A percentile compares a stretch with the other conserved stretches of the same genome.
Conservation (phyloP, 73 alveolate genomes). For the Tetrahymena thermophila region DNA sequence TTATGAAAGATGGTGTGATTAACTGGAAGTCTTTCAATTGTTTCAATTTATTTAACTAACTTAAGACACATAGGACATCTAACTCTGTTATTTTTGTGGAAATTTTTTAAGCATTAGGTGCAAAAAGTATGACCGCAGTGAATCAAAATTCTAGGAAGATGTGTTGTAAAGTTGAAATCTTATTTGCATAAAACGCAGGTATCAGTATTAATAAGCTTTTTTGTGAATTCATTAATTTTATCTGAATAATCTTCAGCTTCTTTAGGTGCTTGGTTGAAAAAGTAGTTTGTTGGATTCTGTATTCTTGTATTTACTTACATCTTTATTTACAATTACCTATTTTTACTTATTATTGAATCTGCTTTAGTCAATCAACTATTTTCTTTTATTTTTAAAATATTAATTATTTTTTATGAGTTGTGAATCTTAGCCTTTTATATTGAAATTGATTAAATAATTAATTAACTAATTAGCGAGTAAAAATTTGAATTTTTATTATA, state of each 20-base stretch:
- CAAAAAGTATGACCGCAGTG: slow-evolving; percentile 96
- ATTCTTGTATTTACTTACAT: slow-evolving; percentile 5
- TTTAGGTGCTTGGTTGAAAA: slow-evolving; percentile 24
- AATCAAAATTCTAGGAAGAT: slow-evolving; percentile 84
- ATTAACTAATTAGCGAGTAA: neutral
- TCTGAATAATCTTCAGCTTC: slow-evolving; percentile 29
- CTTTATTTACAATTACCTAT: neutral
- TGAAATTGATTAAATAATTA: neutral
- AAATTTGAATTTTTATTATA: neutral
- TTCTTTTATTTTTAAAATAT: neutral
- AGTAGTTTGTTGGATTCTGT: slow-evolving; percentile 32
- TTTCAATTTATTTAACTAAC: slow-evolving; percentile 82
- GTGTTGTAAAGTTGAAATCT: slow-evolving; percentile 82
- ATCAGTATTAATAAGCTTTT: slow-evolving; percentile 37
- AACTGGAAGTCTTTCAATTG: slow-evolving; percentile 87
- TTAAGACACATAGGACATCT: slow-evolving; percentile 92
- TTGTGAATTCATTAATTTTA: slow-evolving; percentile 26
- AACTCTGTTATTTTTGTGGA: slow-evolving; percentile 73
- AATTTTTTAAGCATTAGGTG: slow-evolving; percentile 77
- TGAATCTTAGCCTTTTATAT: neutral
- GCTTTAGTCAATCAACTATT: neutral
- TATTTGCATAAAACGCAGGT: slow-evolving; percentile 81
- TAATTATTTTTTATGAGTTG: neutral
- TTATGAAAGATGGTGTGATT: slow-evolving; percentile 59
- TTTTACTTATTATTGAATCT: neutral